These are phyloP conservation scores for Neostapfia colusana DNA, from an alignment of 176 grass and related monocot genomes.

Conservation along the genomic window DNA sequence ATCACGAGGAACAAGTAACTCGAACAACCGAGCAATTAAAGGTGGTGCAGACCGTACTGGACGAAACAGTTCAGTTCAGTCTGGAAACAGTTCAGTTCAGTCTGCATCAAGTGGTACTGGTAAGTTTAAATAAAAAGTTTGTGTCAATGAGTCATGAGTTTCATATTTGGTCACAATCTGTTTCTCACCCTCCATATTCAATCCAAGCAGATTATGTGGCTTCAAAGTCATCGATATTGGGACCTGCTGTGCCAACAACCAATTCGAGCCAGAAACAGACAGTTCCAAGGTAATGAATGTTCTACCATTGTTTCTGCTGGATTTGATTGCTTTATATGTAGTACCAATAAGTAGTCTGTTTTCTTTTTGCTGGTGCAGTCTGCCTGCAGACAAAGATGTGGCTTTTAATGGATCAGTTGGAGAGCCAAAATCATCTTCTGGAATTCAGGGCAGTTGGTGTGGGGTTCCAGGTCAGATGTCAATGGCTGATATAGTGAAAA, in stretches of 20 bases:
- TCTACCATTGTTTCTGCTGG: constrained; percentile 23
- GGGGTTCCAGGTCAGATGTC: constrained; percentile 84
- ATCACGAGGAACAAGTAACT: constrained; percentile 69
- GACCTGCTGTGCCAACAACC: constrained; percentile 47
- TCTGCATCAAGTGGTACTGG: constrained; percentile 56
- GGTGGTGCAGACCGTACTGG: constrained; percentile 50
- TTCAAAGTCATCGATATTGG: constrained; percentile 66
- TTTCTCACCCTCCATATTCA: constrained; percentile 37
- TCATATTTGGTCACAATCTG: constrained; percentile 14
- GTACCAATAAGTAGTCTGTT: constrained; percentile 30
- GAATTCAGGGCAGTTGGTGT: constrained; percentile 66
- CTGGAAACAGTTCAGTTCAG: constrained; percentile 52
- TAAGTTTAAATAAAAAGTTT: constrained; percentile 29
- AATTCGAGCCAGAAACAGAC: constrained; percentile 50
- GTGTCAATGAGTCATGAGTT: constrained; percentile 36
- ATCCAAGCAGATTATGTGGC: constrained; percentile 46
- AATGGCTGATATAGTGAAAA: constrained; percentile 98
- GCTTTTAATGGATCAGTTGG: constrained; percentile 54
- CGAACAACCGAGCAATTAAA: constrained; percentile 50
- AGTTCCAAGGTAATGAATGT: constrained; percentile 54
- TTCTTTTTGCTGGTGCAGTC: constrained; percentile 40
- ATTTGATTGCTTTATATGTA: constrained; percentile 16
- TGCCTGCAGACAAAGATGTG: constrained; percentile 44
- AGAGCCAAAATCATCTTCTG: constrained; percentile 48
- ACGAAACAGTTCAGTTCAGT: too few relatives aligned